Evolutionary conservation across 441 rosid genomes (phyloP), one percentile per base, ranked within the genome.

Genomic region (Codiaeum variegatum): DNA sequence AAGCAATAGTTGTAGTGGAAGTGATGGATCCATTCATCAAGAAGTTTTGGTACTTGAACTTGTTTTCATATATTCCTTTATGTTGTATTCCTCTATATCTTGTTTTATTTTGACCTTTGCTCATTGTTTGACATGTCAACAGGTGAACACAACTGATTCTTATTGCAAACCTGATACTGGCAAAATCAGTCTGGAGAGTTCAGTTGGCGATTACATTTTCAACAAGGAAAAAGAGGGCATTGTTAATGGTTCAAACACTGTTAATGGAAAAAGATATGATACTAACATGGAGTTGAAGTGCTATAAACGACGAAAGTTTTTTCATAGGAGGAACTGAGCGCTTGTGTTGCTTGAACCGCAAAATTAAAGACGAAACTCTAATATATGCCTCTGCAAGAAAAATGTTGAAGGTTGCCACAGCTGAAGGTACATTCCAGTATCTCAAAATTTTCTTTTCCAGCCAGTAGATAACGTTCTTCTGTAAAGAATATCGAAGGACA

Each of bases 281-380:
- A 54, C 32, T n/a, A 61, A 49, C 51, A 49, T 51, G n/a, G 24
- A 3, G 24, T 40, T 76, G 32, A 77, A 69, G 75, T 70, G 58
- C 69, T 78, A 77, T 69, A 74, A 63, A 75, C 62, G 75, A 40
- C 67, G 85, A 73, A 78, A 28, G 49, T 69, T 49, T 75, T 63
- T 62, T 47, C 44, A 16, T 23, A 8, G 55, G 16, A 6, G 49
- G 34, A 29, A 65, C 47, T 55, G 6, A 40, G 59, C 44, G 6
- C 13, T 28, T 32, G 32, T 3, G 6, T 6, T 68, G 32, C 24
- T 31, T 52, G 62, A 15, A 21, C 38, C 28, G 16, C 19, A 46
- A 12, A 46, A 46, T 46, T 16, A 19, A 46, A 46, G 51, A 15
- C 51, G 19, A 46, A 21, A 21, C 2, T n/a, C 26, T 54, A 23